Evolutionary conservation across 2,329 filamentous ascomycete species (phyloP), one percentile per base, ranked within the genome.

Genomic region (Neopestalotiopsis sp.): DNA sequence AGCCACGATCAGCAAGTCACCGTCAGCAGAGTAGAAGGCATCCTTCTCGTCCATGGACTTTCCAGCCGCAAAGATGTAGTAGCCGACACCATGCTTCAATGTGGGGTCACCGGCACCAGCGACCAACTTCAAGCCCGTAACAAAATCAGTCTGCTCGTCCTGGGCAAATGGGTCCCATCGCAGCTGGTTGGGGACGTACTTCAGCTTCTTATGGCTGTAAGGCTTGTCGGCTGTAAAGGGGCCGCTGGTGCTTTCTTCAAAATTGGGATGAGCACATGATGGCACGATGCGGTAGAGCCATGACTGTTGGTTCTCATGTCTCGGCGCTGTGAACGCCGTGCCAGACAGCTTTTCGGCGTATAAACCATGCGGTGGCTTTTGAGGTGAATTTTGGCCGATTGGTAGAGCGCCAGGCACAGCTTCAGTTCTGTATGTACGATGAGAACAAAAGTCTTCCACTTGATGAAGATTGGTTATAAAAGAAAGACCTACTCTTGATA

Each of bases 91-190:
- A 10, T 86, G 83, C 78, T 94, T 94, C 80, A 91, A 86, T 0
- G 89, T 91, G 0, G 91, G 90, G 73, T 94, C 90, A n/a, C 92
- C 92, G 0, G 92, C 90, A 4, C 91, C 91, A 2, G 91, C 91
- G 20, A 94, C 85, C 28, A 93, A 82, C 69, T 91, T 89, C 68
- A 93, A 78, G 2, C 81, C 81, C 1, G 81, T 81, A 58, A 86
- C 80, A 61, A 86, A 86, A 66, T 83, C 79, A 10, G 76, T 80
- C 69, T 59, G 87, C 77, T 90, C 86, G 72, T 92, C 88, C 61
- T 94, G 84, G 75, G 95, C 91, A 77, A 95, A 94, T 1, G 87
- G 92, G 74, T 94, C 91, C 94, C 94, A 97, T 70, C 93, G 89
- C 42, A 97, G 85, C 80, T 96, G 94, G 74, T 95, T 95, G 0